Base-by-base conservation (phyloP, 495 filamentous ascomycete species). In the Rhypophila decipiens region DNA sequence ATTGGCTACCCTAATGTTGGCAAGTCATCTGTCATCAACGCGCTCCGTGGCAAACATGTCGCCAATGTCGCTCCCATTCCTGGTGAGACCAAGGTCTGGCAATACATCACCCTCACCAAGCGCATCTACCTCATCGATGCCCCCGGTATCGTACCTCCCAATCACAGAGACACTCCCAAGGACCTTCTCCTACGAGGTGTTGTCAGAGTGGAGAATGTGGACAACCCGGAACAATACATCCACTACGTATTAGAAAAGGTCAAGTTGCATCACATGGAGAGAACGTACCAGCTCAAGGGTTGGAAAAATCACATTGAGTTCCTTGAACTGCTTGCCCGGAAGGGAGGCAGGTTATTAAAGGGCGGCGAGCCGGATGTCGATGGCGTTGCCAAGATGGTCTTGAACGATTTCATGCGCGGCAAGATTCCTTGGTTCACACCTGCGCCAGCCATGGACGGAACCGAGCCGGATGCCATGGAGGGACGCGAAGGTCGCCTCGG, bases 101-200 rank as follows among this genome's bases (percentile, higher is more conserved):
- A 98, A 64, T 97, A 96, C 53, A 86, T 98, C 48, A 96, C 91
- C 1, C 66, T 98, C 44, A 97, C 96, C 90, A 90, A 89, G 65
- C 75, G 94, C 42, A 96, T 98, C 36, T 97, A 95, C 62, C 74
- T 98, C 44, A 96, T 97, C 55, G 93, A 97, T 59, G 96, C 93
- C 58, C 93, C 93, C 29, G 93, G 93, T 56, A 88, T 98, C 22
- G 93, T 96, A 8, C 91, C 93, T 7, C 90, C 93, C 2, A 91
- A 82, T 53, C 80, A 80, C 33, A 78, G 79, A 36, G 91, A 96
- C 56, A 87, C 82, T 0, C 83, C 87, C 36, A 77, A 87, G 60
- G 91, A 96, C 51, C 88, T 97, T 45, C 72, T 98, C n/a, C 79
- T 98, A 31, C 78, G 88, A 47, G 93, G 94, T 50, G 89, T 94